These are phyloP conservation scores for Obelidium mucronatum DNA, from an alignment of 192 early-diverging fungal genomes.

Conservation along the genomic window DNA sequence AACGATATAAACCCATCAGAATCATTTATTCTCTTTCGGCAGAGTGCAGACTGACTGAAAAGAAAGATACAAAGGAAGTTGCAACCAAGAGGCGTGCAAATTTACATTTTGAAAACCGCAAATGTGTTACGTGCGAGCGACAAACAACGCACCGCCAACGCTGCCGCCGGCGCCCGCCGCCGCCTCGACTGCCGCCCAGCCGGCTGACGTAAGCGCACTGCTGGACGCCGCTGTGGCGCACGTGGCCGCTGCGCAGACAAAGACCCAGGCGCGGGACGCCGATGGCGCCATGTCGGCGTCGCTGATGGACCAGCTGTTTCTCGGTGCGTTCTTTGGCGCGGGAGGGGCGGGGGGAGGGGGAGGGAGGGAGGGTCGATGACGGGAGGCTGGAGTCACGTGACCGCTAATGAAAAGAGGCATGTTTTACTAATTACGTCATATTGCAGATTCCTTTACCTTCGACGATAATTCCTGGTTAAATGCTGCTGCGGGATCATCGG, in stretches of 20 bases:
- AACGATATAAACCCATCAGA: too few relatives aligned
- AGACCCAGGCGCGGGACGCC: not conserved
- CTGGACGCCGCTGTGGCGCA: not conserved
- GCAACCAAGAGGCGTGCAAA: too few relatives aligned
- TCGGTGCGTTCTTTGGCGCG: not conserved
- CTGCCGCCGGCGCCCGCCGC: not conserved
- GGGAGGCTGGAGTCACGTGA: not conserved
- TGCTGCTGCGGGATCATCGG: not conserved
- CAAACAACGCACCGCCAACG: not conserved
- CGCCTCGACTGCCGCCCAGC: not conserved
- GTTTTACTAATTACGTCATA: not conserved
- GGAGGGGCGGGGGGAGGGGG: not conserved
- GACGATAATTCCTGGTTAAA: slow-evolving; percentile 16
- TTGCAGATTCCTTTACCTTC: slow-evolving; percentile 22
- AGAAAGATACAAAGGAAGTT: too few relatives aligned
- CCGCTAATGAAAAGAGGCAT: not conserved
- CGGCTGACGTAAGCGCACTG: not conserved
- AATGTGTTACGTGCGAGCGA: slow-evolving; percentile 27
- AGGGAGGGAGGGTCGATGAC: too few relatives aligned
- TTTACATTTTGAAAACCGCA: too few relatives aligned
- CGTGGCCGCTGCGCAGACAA: not conserved
- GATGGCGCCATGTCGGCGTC: not conserved
- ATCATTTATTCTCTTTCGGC: too few relatives aligned
- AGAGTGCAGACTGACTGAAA: too few relatives aligned
- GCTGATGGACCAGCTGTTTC: slow-evolving; percentile 22